Base-by-base conservation (phyloP, 768 basidiomycete genomes). In the Pleurotus pulmonarius region DNA sequence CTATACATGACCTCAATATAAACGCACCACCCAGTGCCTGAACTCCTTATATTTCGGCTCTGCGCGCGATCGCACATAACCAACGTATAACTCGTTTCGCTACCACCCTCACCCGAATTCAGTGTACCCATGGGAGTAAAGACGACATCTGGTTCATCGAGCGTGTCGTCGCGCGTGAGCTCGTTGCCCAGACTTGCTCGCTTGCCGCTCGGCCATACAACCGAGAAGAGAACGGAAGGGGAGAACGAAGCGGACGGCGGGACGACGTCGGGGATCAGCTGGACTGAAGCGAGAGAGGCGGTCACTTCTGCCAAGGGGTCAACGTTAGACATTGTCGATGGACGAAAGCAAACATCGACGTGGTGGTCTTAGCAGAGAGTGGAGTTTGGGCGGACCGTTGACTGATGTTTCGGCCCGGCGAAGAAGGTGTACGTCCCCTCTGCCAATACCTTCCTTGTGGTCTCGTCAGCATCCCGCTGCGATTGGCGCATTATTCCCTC, bases 11-110 rank as follows among this genome's bases (percentile, higher is more conserved):
- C n/a, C n/a, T n/a, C n/a, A n/a, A n/a, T n/a, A n/a, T 16, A 54
- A 12, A 61, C 75, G 64, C 58, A 83, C 80, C 37, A 85, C 67
- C 82, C 82, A 83, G 56, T 85, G 83, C 45, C 82, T 73, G 72
- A 80, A 84, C 58, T 83, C 64, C 0, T 76, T 70, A 64, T 70
- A 80, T 60, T 73, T 79, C 0, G 79, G 81, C 38, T 81, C 73
- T 5, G 59, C 64, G 46, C 77, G 67, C 1, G 79, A 61, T 85
- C 83, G 3, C 77, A 76, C 79, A 83, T 77, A 34, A 81, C 78
- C 37, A 83, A 67, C 6, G 83, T 83, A 59, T 82, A 83, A 2
- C 72, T 72, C 6, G 69, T 58, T 34, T n/a, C n/a, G 1, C 63
- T 61, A 47, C 58, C 61, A n/a, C 40, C 46, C n/a, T 56, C 18